phyloP scores from a whole-genome alignment of 495 filamentous ascomycete species.

The Elasticomyces elasticus region DNA sequence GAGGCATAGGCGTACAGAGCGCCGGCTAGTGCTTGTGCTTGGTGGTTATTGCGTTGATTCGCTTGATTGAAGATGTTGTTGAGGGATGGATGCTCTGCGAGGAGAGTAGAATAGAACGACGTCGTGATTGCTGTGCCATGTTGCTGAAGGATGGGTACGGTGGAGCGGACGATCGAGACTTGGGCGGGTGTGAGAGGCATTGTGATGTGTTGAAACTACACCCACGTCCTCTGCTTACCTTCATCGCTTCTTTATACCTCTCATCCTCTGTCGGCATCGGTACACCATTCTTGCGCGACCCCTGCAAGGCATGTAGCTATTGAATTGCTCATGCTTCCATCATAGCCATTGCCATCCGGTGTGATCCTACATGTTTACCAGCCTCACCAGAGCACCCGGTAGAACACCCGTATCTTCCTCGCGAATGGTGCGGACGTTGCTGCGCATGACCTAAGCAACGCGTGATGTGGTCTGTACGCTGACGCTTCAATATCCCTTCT shows the following conservation, averaged over 20 bases:
- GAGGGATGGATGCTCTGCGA: slow-evolving; percentile 50
- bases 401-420: too few relatives aligned
- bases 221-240: not conserved
- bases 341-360: too few relatives aligned
- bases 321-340: too few relatives aligned
- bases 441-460: too few relatives aligned
- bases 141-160: slow-evolving; percentile 51
- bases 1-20: slow-evolving; percentile 61
- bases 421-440: too few relatives aligned
- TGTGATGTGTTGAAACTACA: not conserved
- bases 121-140: slow-evolving; percentile 58
- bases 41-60: slow-evolving; percentile 54
- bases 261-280: too few relatives aligned
- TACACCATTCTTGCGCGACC: too few relatives aligned
- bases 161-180: slow-evolving; percentile 46
- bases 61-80: slow-evolving; percentile 58
- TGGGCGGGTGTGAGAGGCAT: slow-evolving; percentile 28
- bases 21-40: slow-evolving; percentile 54
- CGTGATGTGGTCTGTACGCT: too few relatives aligned
- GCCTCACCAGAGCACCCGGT: too few relatives aligned
- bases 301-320: too few relatives aligned
- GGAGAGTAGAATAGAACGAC: slow-evolving; percentile 59
- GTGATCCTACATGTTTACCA: too few relatives aligned
- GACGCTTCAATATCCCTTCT: too few relatives aligned
- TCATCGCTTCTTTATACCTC: not conserved